Percentiles rank a stretch among this genome's conserved stretches.
These are phyloP conservation scores for Corchorus olitorius DNA, from an alignment of 345 rosid genomes.

Conservation along the genomic window DNA sequence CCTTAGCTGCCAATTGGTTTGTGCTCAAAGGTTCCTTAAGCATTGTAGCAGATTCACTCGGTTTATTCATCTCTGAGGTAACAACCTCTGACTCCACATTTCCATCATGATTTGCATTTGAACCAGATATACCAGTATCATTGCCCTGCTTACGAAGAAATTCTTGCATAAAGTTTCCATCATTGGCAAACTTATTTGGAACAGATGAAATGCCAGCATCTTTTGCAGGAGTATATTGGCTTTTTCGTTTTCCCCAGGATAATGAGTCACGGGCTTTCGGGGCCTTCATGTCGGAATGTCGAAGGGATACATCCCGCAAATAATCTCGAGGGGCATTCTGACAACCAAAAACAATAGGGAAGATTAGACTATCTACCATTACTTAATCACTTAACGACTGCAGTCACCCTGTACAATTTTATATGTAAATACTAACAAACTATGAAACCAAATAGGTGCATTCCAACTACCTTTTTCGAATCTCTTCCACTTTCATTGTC, in stretches of 20 bases:
- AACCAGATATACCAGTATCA: slow-evolving; percentile 34
- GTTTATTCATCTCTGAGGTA: slow-evolving; percentile 25
- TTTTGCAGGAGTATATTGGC: slow-evolving; percentile 41
- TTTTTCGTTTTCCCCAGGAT: slow-evolving; percentile 74
- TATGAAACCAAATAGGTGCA: slow-evolving; percentile 1
- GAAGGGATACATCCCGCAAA: slow-evolving; percentile 60
- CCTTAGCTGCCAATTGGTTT: slow-evolving; percentile 88
- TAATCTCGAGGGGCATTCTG: slow-evolving; percentile 53
- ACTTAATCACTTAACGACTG: background rate
- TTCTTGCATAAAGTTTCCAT: slow-evolving; percentile 78
- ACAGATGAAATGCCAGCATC: slow-evolving; percentile 57
- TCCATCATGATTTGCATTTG: slow-evolving; percentile 30
- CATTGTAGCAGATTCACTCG: slow-evolving; percentile 31
- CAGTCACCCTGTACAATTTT: background rate
- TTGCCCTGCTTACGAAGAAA: slow-evolving; percentile 40
- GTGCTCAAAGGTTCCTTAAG: slow-evolving; percentile 52
- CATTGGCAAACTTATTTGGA: slow-evolving; percentile 71
- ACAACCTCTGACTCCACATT: slow-evolving; percentile 26
- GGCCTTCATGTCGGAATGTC: slow-evolving; percentile 61
- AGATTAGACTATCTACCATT: background rate
- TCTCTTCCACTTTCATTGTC: slow-evolving; percentile 39
- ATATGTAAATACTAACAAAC: background rate
- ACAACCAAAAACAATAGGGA: slow-evolving; percentile 20
- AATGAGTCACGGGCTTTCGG: slow-evolving; percentile 68
- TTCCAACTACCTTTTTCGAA: slow-evolving; percentile 49